Percentiles rank a stretch among this genome's conserved stretches.
Conservation (phyloP, 345 rosid species). For the Psidium guajava region DNA sequence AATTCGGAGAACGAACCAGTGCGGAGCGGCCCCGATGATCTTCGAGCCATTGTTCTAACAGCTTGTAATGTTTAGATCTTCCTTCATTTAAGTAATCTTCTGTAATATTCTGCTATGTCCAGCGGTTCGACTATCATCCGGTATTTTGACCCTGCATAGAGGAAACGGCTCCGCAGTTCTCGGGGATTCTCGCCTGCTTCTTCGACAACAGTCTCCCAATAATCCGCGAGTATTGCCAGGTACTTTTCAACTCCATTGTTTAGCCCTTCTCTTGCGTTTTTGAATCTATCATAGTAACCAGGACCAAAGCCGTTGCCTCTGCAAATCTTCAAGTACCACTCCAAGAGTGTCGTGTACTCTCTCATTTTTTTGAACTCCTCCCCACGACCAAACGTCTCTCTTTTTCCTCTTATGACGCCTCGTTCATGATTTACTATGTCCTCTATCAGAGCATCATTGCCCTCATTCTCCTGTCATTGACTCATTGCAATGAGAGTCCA, state of each 20-base stretch:
- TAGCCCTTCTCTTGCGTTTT: accelerated
- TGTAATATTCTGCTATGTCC: slow-evolving; percentile 46
- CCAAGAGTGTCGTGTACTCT: slow-evolving; percentile 28
- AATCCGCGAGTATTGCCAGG: slow-evolving; percentile 16
- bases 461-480: slow-evolving; percentile 5
- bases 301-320: background rate
- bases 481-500: background rate
- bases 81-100: slow-evolving; percentile 19
- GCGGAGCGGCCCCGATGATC: background rate
- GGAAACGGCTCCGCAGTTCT: slow-evolving; percentile 19
- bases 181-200: slow-evolving; percentile 44
- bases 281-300: slow-evolving; percentile 52
- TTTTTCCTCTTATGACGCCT: background rate
- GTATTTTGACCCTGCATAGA: slow-evolving; percentile 35
- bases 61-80: slow-evolving; percentile 31
- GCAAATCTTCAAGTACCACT: slow-evolving; percentile 44
- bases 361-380: slow-evolving; percentile 24
- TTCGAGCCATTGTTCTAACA: slow-evolving; percentile 41
- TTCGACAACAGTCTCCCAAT: slow-evolving; percentile 42
- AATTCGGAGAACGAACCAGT: too few relatives aligned
- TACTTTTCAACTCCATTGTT: background rate
- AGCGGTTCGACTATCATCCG: slow-evolving; percentile 73
- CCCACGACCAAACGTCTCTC: background rate
- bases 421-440: background rate
- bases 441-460: background rate